phyloP scores from a whole-genome alignment of 2,329 filamentous ascomycete genomes.

The Fusarium annulatum region DNA sequence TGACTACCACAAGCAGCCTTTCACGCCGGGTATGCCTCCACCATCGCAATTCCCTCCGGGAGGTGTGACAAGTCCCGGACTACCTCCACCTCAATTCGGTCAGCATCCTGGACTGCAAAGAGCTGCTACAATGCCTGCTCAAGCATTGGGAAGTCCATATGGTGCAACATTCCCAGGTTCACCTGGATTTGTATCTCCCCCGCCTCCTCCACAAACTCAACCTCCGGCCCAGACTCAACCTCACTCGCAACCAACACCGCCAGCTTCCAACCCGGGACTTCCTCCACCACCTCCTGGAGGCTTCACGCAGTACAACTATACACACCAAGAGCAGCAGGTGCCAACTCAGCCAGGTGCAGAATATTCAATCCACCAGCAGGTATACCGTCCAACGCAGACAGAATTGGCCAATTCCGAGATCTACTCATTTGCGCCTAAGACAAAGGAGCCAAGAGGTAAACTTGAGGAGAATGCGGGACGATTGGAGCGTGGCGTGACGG shows the following conservation, averaged over 20 bases:
- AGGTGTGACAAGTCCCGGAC: constrained; percentile 55
- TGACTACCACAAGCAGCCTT: constrained; percentile 65
- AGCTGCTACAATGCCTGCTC: constrained; percentile 61
- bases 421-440: constrained; percentile 55
- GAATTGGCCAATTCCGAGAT: constrained; percentile 58
- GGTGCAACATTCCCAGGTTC: constrained; percentile 58
- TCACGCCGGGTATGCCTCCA: constrained; percentile 63
- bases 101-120: constrained; percentile 60
- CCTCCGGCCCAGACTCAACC: constrained; percentile 46
- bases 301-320: constrained; percentile 65
- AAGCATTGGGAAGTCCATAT: constrained; percentile 58
- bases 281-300: constrained; percentile 62
- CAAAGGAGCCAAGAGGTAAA: constrained; percentile 58
- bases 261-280: constrained; percentile 51
- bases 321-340: constrained; percentile 39
- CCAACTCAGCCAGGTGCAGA: constrained; percentile 49
- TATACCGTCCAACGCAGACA: constrained; percentile 74
- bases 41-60: constrained; percentile 58
- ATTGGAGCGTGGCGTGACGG: constrained; percentile 76
- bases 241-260: constrained; percentile 48
- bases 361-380: constrained; percentile 74
- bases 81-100: constrained; percentile 58
- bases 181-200: constrained; percentile 56
- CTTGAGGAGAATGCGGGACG: constrained; percentile 74
- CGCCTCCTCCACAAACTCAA: constrained; percentile 45